phyloP scores from a whole-genome alignment of 2,329 filamentous ascomycete species.

The Penicillium sp. region DNA sequence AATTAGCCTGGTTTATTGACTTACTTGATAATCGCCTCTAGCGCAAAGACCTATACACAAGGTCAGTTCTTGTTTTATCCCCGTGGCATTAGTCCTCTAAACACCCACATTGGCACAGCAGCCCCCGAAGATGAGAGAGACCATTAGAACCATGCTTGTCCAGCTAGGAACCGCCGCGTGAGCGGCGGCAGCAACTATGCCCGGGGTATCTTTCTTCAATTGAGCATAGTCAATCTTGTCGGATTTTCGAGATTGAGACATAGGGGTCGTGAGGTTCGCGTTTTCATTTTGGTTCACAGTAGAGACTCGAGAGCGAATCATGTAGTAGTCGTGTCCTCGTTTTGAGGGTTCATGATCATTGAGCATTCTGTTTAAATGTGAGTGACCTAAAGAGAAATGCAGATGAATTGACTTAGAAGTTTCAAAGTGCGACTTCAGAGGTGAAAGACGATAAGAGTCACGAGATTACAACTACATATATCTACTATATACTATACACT shows the following conservation, averaged over 20 bases:
- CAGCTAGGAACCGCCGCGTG: slow-evolving; percentile 54
- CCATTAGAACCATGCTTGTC: slow-evolving; percentile 65
- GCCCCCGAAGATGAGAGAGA: slow-evolving; percentile 87
- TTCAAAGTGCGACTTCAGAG: background rate
- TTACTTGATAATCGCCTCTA: slow-evolving; percentile 93
- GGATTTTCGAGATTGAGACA: background rate
- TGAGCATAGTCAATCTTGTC: background rate
- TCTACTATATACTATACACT: no score
- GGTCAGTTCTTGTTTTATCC: slow-evolving; percentile 19
- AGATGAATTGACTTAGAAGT: background rate
- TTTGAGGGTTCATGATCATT: slow-evolving; percentile 14
- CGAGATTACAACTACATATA: background rate
- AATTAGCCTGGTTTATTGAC: slow-evolving; percentile 31
- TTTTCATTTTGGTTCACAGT: background rate
- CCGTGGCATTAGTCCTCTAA: slow-evolving; percentile 3
- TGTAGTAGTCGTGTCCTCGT: slow-evolving; percentile 5
- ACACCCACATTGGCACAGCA: slow-evolving; percentile 83
- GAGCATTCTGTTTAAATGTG: slow-evolving; percentile 12
- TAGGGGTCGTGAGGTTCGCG: background rate
- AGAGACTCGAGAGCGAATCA: background rate
- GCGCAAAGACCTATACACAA: slow-evolving; percentile 72
- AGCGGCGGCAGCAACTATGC: slow-evolving; percentile 29
- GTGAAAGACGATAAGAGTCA: slow-evolving; percentile 3
- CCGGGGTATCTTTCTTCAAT: slow-evolving; percentile 8
- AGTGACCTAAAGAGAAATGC: background rate